Base-by-base conservation (phyloP, 768 basidiomycete species). In the Cubamyces lactineus region DNA sequence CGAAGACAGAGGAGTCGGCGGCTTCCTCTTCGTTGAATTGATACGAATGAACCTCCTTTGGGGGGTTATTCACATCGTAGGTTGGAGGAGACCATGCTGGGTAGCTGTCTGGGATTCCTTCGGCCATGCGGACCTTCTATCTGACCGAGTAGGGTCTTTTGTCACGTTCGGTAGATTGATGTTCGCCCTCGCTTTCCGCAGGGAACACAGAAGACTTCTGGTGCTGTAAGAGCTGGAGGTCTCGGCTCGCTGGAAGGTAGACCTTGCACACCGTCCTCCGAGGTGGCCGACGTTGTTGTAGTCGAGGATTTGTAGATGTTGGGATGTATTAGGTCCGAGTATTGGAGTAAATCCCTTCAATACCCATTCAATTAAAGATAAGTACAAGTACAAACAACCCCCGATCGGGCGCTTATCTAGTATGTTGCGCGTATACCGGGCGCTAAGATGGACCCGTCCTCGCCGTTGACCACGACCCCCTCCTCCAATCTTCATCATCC, bases 1-100 rank as follows among this genome's bases (percentile, higher is more conserved):
- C 77, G 69, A 89, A 89, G 66, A 59, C 43, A 1, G 58, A 52
- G 16, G 52, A 41, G 23, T 54, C 57, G 19, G 21, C 24, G 9
- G 16, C 19, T 8, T 15, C 21, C 15, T 28, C 34, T 3, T 48
- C 47, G 19, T 59, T 39, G 16, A 64, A 21, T 19, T 23, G 53
- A 24, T 49, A 46, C 7, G 58, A 51, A 34, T 50, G 39, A 15
- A 64, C n/a, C 21, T 45, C 19, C 2, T 34, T 28, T 21, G 63
- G 63, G 23, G 49, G 12, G 5, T n/a, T 42, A 15, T 24, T 23
- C 63, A 50, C 56, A 38, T 64, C 38, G 19, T 57, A 64, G 7
- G 23, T 54, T 5, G 63, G 63, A 2, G 63, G 63, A 12, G 53
- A 34, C 63, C 58, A 64, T 43, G 58, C 34, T 34, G 16, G 24